These are phyloP conservation scores for Cercospora nicotianae DNA, from an alignment of 2,329 filamentous ascomycete species.

Conservation along the genomic window DNA sequence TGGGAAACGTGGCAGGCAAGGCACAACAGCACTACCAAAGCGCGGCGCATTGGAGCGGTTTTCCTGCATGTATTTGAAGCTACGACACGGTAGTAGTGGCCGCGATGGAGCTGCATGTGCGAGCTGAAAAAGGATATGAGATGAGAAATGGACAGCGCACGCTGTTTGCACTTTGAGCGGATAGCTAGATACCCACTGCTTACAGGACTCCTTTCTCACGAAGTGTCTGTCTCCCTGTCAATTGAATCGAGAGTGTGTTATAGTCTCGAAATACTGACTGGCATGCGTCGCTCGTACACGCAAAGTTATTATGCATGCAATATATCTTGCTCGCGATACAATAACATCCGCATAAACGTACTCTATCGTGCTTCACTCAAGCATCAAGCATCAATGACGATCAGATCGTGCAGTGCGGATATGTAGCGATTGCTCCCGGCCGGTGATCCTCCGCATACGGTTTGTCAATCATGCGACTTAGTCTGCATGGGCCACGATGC, in stretches of 20 bases:
- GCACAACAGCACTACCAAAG: slow-evolving; percentile 1
- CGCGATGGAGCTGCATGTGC: background rate
- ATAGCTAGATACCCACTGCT: background rate
- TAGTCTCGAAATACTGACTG: background rate
- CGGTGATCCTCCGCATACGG: background rate
- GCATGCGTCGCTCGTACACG: background rate
- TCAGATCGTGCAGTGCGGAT: background rate
- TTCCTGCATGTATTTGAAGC: background rate
- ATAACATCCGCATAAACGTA: background rate
- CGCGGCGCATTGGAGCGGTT: background rate
- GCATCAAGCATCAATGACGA: background rate
- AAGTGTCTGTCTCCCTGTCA: background rate
- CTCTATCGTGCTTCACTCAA: background rate
- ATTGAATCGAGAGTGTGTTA: background rate
- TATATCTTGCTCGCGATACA: background rate
- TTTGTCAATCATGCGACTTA: background rate
- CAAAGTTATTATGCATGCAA: background rate
- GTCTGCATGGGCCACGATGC: background rate
- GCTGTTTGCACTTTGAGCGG: background rate
- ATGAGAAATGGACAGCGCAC: background rate
- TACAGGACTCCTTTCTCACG: background rate
- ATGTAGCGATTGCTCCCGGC: background rate
- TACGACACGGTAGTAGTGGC: background rate
- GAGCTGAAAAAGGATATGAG: background rate
- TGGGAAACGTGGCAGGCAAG: background rate